Percentiles rank a stretch among this genome's conserved stretches.
phyloP scores from a whole-genome alignment of 2,329 filamentous ascomycete species.

The Fusarium albosuccineum region DNA sequence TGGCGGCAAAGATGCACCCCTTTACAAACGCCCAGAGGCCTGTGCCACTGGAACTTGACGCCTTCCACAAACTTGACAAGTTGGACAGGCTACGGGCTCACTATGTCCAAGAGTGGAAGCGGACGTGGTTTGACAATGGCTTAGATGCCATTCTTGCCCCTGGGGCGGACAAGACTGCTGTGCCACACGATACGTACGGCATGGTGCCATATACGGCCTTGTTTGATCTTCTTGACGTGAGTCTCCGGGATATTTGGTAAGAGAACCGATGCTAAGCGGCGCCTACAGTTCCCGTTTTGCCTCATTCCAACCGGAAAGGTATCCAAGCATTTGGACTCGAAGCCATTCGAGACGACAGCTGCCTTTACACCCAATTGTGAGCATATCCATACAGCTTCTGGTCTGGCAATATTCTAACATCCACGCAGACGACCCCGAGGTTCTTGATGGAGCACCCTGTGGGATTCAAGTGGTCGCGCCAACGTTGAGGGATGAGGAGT shows the following conservation, averaged over 20 bases:
- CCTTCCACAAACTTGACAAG: background rate
- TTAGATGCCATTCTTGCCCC: background rate
- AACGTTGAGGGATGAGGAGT: conserved; percentile 4
- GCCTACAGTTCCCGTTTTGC: background rate
- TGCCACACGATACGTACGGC: conserved; percentile 1
- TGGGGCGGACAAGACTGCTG: conserved; percentile 1
- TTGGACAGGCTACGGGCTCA: background rate
- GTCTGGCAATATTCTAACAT: too few species aligned
- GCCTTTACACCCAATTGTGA: conserved; percentile 4
- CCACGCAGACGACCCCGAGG: background rate
- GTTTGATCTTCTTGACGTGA: background rate
- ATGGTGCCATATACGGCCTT: background rate
- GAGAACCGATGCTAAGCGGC: background rate
- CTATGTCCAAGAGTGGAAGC: background rate
- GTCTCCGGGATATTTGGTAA: too few species aligned
- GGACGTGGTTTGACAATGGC: conserved; percentile 1
- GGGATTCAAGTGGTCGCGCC: background rate
- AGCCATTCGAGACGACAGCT: background rate
- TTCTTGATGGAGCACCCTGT: conserved; percentile 2
- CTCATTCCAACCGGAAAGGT: background rate
- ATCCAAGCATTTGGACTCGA: background rate
- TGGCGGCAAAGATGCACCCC: background rate
- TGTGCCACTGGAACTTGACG: background rate
- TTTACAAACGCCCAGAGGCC: background rate
- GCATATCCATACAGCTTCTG: too few species aligned